Conservation (phyloP, 1,284 basidiomycete species). For the Kalmanozyma brasiliensis region DNA sequence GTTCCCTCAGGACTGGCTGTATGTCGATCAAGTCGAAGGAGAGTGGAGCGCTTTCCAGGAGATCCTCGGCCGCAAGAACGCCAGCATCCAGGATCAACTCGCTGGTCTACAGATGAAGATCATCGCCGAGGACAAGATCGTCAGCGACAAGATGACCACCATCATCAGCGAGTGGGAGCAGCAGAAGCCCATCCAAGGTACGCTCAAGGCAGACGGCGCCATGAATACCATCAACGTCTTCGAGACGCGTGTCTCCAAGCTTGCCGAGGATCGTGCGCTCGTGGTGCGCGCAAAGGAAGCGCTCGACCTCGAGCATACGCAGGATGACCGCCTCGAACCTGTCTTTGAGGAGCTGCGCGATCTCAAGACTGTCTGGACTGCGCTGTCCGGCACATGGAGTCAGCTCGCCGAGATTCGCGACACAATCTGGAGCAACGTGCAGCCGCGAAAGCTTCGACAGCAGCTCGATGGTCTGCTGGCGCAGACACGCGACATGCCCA, state of each 20-base stretch:
- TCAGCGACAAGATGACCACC: constrained; percentile 77
- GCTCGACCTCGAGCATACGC: constrained; percentile 87
- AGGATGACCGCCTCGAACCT: constrained; percentile 89
- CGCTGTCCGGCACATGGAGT: constrained; percentile 94
- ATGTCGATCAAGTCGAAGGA: constrained; percentile 94
- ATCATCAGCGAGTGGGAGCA: constrained; percentile 93
- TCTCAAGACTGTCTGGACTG: constrained; percentile 98
- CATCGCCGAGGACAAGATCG: constrained; percentile 96
- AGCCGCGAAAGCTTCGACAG: constrained; percentile 92
- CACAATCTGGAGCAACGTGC: constrained; percentile 82
- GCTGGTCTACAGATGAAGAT: constrained; percentile 97
- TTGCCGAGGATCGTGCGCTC: constrained; percentile 92
- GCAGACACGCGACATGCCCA: constrained; percentile 98
- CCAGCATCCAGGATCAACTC: constrained; percentile 96
- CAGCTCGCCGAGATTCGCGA: constrained; percentile 91
- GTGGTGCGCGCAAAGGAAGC: constrained; percentile 96
- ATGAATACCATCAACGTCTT: constrained; percentile 95
- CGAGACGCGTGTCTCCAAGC: constrained; percentile 85
- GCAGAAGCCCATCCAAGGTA: constrained; percentile 93
- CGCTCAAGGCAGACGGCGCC: constrained; percentile 91
- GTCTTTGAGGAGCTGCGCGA: constrained; percentile 95
- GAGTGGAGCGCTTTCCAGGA: constrained; percentile 99
- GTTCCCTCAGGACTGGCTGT: constrained; percentile 96
- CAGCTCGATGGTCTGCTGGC: constrained; percentile 87
- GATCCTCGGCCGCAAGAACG: constrained; percentile 96